A percentile compares a stretch with the other conserved stretches of the same genome.
These are phyloP conservation scores for Globisporangium megalacanthum DNA, from an alignment of 352 stramenopile species.

Conservation along the genomic window DNA sequence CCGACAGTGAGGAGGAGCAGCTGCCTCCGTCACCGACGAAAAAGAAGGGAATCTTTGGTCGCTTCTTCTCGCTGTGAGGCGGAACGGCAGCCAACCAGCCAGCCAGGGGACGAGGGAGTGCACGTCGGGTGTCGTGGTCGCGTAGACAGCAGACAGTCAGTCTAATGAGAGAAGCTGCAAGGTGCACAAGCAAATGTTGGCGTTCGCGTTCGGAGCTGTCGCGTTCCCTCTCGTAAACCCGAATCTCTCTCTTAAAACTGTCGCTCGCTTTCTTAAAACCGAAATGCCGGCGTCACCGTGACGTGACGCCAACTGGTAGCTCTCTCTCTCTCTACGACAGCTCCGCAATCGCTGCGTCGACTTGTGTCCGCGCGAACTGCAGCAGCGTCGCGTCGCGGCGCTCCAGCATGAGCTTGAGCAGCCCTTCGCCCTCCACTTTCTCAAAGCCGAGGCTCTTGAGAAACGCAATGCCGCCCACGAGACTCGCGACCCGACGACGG, in stretches of 20 bases:
- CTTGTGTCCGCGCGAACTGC: constrained; percentile 45
- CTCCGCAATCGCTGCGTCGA: constrained; percentile 59
- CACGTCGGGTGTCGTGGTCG: neutral
- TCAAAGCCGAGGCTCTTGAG: constrained; percentile 87
- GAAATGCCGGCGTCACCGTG: too few species aligned
- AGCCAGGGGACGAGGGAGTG: neutral
- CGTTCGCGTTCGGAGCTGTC: too few species aligned
- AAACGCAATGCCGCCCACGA: constrained; percentile 81
- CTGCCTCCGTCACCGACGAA: constrained; percentile 6
- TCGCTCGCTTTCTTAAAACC: too few species aligned
- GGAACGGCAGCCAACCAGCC: neutral
- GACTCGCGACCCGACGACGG: constrained; percentile 81
- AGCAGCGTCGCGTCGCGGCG: constrained; percentile 58
- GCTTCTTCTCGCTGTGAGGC: constrained; percentile 65
- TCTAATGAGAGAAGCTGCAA: too few species aligned
- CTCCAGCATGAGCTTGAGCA: constrained; percentile 58
- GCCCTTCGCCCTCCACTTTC: constrained; percentile 70
- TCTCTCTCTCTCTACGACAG: constrained; percentile 23
- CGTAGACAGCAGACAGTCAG: neutral
- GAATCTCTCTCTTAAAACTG: too few species aligned
- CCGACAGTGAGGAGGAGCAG: constrained; percentile 13
- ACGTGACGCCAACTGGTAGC: neutral
- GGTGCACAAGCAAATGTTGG: too few species aligned
- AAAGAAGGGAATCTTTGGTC: constrained; percentile 54
- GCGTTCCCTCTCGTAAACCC: too few species aligned